These are phyloP conservation scores for Coniochaeta sp. DNA, from an alignment of 2,329 filamentous ascomycete species.

Conservation along the genomic window DNA sequence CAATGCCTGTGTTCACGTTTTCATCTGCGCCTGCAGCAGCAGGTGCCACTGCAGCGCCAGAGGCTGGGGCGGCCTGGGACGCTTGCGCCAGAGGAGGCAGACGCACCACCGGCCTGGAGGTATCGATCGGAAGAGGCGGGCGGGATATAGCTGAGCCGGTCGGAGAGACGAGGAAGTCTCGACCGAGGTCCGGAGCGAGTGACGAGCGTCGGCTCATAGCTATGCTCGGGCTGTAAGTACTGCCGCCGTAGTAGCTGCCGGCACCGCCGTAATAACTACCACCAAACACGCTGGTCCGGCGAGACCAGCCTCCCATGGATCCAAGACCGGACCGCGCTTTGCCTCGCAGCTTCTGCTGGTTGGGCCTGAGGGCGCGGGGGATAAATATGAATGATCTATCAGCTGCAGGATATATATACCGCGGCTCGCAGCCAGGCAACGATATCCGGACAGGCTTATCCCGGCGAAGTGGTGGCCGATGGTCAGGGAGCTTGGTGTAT, in stretches of 20 bases:
- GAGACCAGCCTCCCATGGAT: slow-evolving; percentile 60
- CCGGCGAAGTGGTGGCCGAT: slow-evolving; percentile 84
- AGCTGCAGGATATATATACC: slow-evolving; percentile 84
- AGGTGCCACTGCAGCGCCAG: slow-evolving; percentile 6
- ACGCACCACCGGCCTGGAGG: slow-evolving; percentile 67
- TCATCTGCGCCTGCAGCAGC: neutral
- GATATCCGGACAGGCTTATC: slow-evolving; percentile 97
- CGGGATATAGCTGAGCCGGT: slow-evolving; percentile 71
- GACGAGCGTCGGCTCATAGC: slow-evolving; percentile 87
- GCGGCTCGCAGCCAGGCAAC: slow-evolving; percentile 68
- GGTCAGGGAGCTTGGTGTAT: slow-evolving; percentile 90
- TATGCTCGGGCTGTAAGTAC: slow-evolving; percentile 77
- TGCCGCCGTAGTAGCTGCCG: slow-evolving; percentile 58
- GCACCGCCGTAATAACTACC: slow-evolving; percentile 42
- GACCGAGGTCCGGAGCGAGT: slow-evolving; percentile 54
- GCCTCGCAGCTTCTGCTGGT: slow-evolving; percentile 74
- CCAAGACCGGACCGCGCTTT: slow-evolving; percentile 67
- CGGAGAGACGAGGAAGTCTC: slow-evolving; percentile 74
- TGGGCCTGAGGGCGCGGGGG: slow-evolving; percentile 83
- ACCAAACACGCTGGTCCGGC: slow-evolving; percentile 76
- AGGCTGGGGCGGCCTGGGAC: slow-evolving; percentile 12
- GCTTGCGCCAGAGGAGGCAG: slow-evolving; percentile 57
- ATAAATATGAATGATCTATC: slow-evolving; percentile 98
- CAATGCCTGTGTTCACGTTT: neutral
- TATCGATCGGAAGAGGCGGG: slow-evolving; percentile 53